These are phyloP conservation scores for Penicillium turbatum DNA, from an alignment of 495 filamentous ascomycete genomes.

Conservation along the genomic window DNA sequence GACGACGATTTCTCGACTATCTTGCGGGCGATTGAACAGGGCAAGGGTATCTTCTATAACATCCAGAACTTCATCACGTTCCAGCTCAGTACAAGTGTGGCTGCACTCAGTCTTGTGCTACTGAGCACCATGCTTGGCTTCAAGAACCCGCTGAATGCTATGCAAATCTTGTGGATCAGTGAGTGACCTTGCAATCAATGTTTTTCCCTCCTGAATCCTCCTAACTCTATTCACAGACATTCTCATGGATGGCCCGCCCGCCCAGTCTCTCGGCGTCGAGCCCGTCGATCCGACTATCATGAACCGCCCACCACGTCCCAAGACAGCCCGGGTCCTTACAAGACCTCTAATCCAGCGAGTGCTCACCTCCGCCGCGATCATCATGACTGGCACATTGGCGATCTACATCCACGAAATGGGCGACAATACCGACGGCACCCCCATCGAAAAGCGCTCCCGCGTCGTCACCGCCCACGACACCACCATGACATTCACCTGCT, in stretches of 20 bases:
- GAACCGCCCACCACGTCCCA: conserved; percentile 80
- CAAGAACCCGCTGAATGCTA: conserved; percentile 91
- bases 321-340: conserved; percentile 82
- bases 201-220: background rate
- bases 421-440: conserved; percentile 44
- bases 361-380: conserved; percentile 78
- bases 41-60: conserved; percentile 99
- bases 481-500: conserved; percentile 98
- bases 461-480: conserved; percentile 88
- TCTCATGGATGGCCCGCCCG: conserved; percentile 97
- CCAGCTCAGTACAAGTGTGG: conserved; percentile 94
- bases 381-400: conserved; percentile 86
- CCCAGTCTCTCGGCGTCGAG: conserved; percentile 94
- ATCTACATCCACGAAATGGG: conserved; percentile 90
- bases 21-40: conserved; percentile 92
- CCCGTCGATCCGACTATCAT: conserved; percentile 93
- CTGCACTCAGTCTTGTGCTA: conserved; percentile 85
- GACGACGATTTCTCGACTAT: conserved; percentile 99
- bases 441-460: conserved; percentile 44
- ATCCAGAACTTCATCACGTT: conserved; percentile 99
- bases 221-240: conserved; percentile 61
- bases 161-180: conserved; percentile 99
- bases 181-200: conserved; percentile 33
- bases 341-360: conserved; percentile 75
- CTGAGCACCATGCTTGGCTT: conserved; percentile 88